Evolutionary conservation across 2,329 filamentous ascomycete genomes (phyloP).

Genomic region (Penicillium nordicum): DNA sequence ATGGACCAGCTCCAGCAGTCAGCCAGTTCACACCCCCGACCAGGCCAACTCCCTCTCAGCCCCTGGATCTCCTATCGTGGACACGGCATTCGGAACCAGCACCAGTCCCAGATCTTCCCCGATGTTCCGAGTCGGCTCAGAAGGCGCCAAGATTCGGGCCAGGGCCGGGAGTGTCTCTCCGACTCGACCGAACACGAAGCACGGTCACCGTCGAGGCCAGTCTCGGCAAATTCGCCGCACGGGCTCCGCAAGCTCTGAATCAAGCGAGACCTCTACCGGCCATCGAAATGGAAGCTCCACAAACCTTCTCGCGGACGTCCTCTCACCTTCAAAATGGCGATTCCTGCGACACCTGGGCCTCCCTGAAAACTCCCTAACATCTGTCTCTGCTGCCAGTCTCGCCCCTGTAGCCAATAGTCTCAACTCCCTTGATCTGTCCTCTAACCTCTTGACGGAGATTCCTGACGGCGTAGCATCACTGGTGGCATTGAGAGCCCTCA

Average conservation of each 20-base stretch:
- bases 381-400: constrained; percentile 71
- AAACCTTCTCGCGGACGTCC: constrained; percentile 68
- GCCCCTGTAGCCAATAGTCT: constrained; percentile 80
- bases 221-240: constrained; percentile 77
- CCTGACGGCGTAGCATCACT: constrained; percentile 85
- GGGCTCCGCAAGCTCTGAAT: constrained; percentile 89
- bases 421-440: constrained; percentile 87
- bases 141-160: constrained; percentile 36
- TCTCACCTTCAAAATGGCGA: constrained; percentile 88
- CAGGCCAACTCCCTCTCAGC: constrained; percentile 61
- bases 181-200: constrained; percentile 70
- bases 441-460: constrained; percentile 89
- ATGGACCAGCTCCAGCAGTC: constrained; percentile 60
- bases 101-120: constrained; percentile 48
- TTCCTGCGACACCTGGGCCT: constrained; percentile 89
- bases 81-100: constrained; percentile 47
- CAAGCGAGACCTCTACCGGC: constrained; percentile 58
- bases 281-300: constrained; percentile 64
- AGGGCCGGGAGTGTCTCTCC: constrained; percentile 76
- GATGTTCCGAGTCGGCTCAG: constrained; percentile 59
- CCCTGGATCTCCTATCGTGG: constrained; percentile 61
- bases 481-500: constrained; percentile 83
- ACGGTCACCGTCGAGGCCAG: constrained; percentile 61
- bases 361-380: constrained; percentile 84
- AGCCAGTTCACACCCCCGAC: constrained; percentile 61